phyloP scores from a whole-genome alignment of 805 yeast species.

The Candida hungchunana region DNA sequence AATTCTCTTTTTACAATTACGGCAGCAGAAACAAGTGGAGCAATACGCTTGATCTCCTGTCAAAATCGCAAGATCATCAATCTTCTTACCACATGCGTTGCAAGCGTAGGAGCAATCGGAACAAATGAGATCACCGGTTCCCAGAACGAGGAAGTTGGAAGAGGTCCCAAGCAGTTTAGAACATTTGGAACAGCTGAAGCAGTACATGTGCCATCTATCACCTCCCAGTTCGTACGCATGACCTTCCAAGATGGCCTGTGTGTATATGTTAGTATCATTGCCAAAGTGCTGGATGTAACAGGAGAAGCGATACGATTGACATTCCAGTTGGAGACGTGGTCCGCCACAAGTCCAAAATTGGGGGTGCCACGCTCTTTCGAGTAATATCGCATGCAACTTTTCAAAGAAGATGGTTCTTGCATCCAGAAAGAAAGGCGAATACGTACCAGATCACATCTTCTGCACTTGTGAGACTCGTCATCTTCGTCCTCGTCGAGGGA shows the following conservation, averaged over 20 bases:
- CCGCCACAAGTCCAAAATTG: no score
- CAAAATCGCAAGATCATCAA: constrained; percentile 87
- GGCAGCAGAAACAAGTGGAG: constrained; percentile 82
- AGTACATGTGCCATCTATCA: constrained; percentile 92
- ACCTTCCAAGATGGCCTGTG: constrained; percentile 65
- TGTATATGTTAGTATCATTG: neutral
- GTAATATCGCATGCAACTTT: no score
- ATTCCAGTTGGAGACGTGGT: no score
- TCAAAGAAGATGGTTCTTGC: neutral
- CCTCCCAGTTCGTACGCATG: constrained; percentile 94
- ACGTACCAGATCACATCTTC: constrained; percentile 36
- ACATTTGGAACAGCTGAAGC: constrained; percentile 89
- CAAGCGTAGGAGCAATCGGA: constrained; percentile 91
- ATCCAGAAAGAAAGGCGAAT: neutral
- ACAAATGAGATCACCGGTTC: constrained; percentile 89
- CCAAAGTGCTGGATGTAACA: neutral
- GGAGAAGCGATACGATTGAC: neutral
- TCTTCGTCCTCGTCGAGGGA: constrained; percentile 17
- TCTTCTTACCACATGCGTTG: constrained; percentile 76
- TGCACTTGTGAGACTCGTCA: constrained; percentile 31
- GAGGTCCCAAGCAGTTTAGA: constrained; percentile 73
- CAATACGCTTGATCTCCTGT: constrained; percentile 97
- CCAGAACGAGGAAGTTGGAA: constrained; percentile 85
- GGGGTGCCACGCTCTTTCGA: no score
- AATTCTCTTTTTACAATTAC: constrained; percentile 79